Evolutionary conservation across 129 eudicot genomes (phyloP).

Genomic region (Lonicera japonica): DNA sequence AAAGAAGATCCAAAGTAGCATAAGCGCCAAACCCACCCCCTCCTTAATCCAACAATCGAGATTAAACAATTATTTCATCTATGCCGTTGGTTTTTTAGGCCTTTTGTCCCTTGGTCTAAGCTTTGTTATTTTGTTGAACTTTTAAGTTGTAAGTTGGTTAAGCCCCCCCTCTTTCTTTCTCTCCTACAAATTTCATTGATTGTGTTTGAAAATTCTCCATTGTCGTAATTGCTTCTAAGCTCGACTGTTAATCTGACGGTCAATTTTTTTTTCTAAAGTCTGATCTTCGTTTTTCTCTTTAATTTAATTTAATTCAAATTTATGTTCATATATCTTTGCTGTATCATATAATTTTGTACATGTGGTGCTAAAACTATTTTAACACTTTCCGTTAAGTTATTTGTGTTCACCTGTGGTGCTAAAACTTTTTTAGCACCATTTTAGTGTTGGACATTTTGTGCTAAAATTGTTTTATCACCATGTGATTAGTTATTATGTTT

Average conservation of each 20-base stretch:
- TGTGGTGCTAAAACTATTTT: too few species aligned
- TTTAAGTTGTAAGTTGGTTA: slow-evolving; percentile 83
- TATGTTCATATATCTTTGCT: not conserved
- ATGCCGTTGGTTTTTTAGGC: slow-evolving; percentile 15
- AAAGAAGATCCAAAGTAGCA: slow-evolving; percentile 57
- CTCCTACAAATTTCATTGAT: slow-evolving; percentile 10
- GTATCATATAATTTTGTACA: too few species aligned
- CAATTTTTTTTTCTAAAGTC: not conserved
- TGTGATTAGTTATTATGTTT: too few species aligned
- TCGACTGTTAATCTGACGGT: not conserved
- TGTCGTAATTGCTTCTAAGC: not conserved
- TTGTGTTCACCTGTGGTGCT: too few species aligned
- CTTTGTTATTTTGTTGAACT: slow-evolving; percentile 70
- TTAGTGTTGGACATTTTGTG: too few species aligned
- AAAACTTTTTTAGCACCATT: too few species aligned
- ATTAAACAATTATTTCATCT: slow-evolving; percentile 23
- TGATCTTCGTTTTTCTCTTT: not conserved
- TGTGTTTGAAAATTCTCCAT: slow-evolving; percentile 29
- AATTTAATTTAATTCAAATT: not conserved
- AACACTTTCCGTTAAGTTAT: too few species aligned
- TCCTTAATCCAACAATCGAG: slow-evolving; percentile 26
- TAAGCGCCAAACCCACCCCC: slow-evolving; percentile 42
- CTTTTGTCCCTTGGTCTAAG: slow-evolving; percentile 34
- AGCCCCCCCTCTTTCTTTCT: slow-evolving; percentile 31
- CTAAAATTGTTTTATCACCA: too few species aligned